phyloP scores from a whole-genome alignment of 148 eudicot species.

The Rheum nobile region DNA sequence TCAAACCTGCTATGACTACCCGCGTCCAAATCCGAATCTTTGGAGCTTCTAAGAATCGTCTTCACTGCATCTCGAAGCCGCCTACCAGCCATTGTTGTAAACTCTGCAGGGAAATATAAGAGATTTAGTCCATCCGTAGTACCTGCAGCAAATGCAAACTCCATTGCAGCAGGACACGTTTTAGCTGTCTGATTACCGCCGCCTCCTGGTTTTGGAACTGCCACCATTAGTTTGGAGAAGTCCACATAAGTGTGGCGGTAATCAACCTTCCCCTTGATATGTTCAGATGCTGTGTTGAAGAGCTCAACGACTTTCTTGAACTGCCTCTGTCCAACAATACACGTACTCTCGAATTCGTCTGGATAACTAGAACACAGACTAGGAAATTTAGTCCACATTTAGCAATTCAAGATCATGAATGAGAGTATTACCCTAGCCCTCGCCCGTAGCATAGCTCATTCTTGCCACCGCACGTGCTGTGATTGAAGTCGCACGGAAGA shows the following conservation, averaged over 20 bases:
- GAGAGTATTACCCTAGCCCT: slow-evolving; percentile 93
- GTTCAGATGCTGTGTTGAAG: slow-evolving; percentile 67
- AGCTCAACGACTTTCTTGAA: slow-evolving; percentile 74
- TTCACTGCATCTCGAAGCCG: slow-evolving; percentile 90
- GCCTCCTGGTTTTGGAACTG: slow-evolving; percentile 47
- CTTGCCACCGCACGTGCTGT: slow-evolving; percentile 95
- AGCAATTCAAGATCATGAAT: too few species aligned
- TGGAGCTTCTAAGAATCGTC: slow-evolving; percentile 36
- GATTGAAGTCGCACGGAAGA: slow-evolving; percentile 82
- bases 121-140: slow-evolving; percentile 98
- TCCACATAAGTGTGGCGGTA: slow-evolving; percentile 68
- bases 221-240: slow-evolving; percentile 76
- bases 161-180: slow-evolving; percentile 97
- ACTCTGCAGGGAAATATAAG: slow-evolving; percentile 33
- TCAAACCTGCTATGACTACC: slow-evolving; percentile 88
- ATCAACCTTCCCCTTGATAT: too few species aligned
- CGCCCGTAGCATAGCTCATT: slow-evolving; percentile 87
- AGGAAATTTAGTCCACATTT: background rate
- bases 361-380: slow-evolving; percentile 50
- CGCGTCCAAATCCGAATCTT: slow-evolving; percentile 33
- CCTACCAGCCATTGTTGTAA: slow-evolving; percentile 98
- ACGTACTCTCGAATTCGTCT: slow-evolving; percentile 94
- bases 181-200: slow-evolving; percentile 44
- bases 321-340: slow-evolving; percentile 84
- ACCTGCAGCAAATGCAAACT: slow-evolving; percentile 96